Evolutionary conservation across 331 rosid species (phyloP).

Genomic region (Rosa hybrid): DNA sequence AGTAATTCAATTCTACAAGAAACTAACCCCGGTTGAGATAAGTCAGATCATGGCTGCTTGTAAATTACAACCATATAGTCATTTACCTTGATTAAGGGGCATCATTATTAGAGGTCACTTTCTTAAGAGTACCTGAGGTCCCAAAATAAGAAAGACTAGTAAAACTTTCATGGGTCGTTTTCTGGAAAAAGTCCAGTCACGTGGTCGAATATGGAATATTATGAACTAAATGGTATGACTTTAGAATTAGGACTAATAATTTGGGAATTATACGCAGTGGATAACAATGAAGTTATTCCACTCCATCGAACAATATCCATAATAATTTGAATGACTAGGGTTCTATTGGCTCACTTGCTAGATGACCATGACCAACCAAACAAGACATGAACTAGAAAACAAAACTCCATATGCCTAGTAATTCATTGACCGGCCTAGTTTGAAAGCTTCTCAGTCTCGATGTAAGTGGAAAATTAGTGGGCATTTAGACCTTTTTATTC

Average conservation of each 20-base stretch:
- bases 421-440: neutral
- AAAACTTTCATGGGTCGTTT: neutral
- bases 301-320: neutral
- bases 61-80: neutral
- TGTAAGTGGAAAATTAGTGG: neutral
- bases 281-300: conserved; percentile 9
- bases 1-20: neutral
- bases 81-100: neutral
- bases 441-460: neutral
- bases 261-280: conserved; percentile 13
- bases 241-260: conserved; percentile 3
- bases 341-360: neutral
- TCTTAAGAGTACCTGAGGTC: neutral
- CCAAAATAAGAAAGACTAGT: neutral
- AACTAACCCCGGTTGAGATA: neutral
- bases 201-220: neutral
- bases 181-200: neutral
- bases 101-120: neutral
- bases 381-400: neutral
- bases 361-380: neutral
- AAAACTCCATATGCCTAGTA: neutral
- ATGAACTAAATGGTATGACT: neutral
- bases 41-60: neutral
- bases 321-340: neutral
- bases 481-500: neutral